Evolutionary conservation across 768 basidiomycete genomes (phyloP).

Genomic region (Mycena leptocephala): DNA sequence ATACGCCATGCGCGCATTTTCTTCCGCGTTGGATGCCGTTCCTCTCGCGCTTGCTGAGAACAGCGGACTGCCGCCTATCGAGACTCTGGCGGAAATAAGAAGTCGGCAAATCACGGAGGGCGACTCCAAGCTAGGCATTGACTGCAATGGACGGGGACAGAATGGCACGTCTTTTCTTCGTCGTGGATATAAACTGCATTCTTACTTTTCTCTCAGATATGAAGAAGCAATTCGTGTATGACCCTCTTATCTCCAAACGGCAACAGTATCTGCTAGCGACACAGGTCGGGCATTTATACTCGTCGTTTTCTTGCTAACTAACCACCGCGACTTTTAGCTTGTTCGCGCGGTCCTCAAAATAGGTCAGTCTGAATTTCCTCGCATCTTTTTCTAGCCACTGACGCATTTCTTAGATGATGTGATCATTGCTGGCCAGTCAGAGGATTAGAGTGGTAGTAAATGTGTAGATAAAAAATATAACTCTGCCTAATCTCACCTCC

Average conservation of each 20-base stretch:
- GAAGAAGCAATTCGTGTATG: conserved; percentile 97
- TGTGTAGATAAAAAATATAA: not conserved
- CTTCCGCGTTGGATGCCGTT: conserved; percentile 94
- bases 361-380: conserved; percentile 64
- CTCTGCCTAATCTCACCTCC: not conserved
- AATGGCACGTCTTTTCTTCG: conserved; percentile 74
- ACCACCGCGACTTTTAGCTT: conserved; percentile 61
- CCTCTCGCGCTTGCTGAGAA: conserved; percentile 98
- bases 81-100: conserved; percentile 96
- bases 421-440: conserved; percentile 79
- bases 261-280: conserved; percentile 99
- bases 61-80: conserved; percentile 96
- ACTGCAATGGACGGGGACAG: conserved; percentile 89
- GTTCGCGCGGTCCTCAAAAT: conserved; percentile 93
- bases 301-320: conserved; percentile 10
- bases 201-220: conserved; percentile 76
- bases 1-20: conserved; percentile 99
- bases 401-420: conserved; percentile 74
- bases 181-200: not conserved
- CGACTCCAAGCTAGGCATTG: conserved; percentile 92
- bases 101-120: conserved; percentile 92
- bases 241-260: conserved; percentile 96
- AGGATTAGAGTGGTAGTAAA: conserved; percentile 63
- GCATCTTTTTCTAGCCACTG: not conserved
- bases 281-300: conserved; percentile 69